phyloP scores from a whole-genome alignment of 176 grass and related monocot genomes.

The Oryza longistaminata region DNA sequence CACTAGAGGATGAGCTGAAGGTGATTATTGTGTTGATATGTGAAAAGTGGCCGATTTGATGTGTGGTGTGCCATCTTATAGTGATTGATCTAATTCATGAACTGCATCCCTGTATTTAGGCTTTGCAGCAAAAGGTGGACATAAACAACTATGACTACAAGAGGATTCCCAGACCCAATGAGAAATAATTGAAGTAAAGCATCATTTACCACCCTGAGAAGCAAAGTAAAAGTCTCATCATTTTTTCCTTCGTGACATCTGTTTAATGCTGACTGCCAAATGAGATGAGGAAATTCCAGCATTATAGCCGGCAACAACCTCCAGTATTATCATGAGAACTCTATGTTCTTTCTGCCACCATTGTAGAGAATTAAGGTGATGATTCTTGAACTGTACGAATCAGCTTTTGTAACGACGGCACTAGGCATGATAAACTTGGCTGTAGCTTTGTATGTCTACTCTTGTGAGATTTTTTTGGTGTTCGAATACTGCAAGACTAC shows the following conservation, averaged over 20 bases:
- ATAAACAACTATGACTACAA: conserved; percentile 89
- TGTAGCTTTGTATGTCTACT: background rate
- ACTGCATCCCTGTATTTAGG: conserved; percentile 36
- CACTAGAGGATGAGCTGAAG: conserved; percentile 90
- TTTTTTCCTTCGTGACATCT: background rate
- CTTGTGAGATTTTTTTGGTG: background rate
- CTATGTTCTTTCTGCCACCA: background rate
- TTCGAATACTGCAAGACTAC: background rate
- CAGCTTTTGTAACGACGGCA: background rate
- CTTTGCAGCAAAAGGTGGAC: conserved; percentile 85
- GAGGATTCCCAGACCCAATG: conserved; percentile 68
- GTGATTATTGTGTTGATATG: conserved; percentile 36
- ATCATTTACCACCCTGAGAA: background rate
- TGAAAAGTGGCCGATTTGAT: background rate
- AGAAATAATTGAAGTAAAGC: conserved; percentile 42
- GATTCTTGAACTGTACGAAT: conserved; percentile 10
- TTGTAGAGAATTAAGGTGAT: background rate
- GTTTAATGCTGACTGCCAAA: background rate
- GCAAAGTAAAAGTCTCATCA: background rate
- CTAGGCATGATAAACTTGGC: background rate
- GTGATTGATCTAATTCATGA: background rate
- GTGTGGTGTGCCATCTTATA: background rate
- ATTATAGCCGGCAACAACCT: background rate
- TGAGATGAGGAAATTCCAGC: background rate
- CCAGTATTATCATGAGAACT: background rate